These are phyloP conservation scores for Aquilaria sinensis DNA, from an alignment of 345 rosid species.

Conservation along the genomic window DNA sequence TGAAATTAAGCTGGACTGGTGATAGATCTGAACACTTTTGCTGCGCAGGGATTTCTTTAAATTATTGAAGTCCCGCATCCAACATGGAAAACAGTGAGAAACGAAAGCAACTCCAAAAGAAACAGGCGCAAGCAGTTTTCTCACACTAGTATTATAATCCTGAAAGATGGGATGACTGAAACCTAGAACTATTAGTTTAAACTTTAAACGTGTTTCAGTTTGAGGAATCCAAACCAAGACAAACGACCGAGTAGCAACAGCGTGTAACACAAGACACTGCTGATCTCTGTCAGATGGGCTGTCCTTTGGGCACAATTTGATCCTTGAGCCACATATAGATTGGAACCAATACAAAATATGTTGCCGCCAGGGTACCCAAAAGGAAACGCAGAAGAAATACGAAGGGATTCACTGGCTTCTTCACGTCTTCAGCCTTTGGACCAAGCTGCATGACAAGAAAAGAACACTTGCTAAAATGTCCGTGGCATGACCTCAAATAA, in stretches of 20 bases:
- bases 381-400: constrained; percentile 62
- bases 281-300: constrained; percentile 40
- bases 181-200: no score
- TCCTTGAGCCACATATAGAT: constrained; percentile 99
- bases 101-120: no score
- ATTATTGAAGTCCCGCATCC: no score
- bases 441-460: constrained; percentile 57
- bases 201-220: background rate
- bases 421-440: constrained; percentile 81
- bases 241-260: background rate
- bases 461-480: background rate
- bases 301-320: constrained; percentile 74
- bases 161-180: no score
- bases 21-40: no score
- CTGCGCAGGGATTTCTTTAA: no score
- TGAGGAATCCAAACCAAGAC: background rate
- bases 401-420: constrained; percentile 61
- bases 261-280: background rate
- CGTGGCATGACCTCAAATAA: background rate
- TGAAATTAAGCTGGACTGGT: no score
- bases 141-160: no score
- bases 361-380: constrained; percentile 68
- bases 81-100: no score
- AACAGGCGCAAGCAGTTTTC: no score
- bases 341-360: constrained; percentile 78